Conservation (phyloP, 192 early-diverging fungal genomes). For the Dimargaris verticillata region DNA sequence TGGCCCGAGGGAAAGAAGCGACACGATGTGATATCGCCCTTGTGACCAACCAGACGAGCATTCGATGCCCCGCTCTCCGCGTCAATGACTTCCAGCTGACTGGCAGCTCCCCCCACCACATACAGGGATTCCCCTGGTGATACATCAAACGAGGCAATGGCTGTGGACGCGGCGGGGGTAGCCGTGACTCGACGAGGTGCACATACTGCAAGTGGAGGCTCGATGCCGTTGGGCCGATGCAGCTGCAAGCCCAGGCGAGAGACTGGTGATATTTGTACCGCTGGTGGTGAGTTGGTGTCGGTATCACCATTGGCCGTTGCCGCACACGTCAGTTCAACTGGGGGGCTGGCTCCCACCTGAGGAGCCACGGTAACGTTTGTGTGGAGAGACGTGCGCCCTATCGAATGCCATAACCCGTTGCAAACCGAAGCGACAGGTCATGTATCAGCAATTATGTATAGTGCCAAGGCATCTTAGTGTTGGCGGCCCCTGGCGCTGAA, state of each 20-base stretch:
- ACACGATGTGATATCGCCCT: constrained; percentile 45
- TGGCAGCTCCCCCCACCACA: constrained; percentile 21
- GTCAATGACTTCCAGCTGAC: constrained; percentile 22
- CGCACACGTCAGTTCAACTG: neutral
- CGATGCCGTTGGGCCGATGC: too few species aligned
- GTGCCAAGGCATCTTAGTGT: too few species aligned
- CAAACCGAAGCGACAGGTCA: too few species aligned
- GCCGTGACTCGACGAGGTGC: constrained; percentile 7
- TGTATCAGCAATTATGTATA: too few species aligned
- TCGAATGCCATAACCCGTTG: too few species aligned
- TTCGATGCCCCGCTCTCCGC: constrained; percentile 15
- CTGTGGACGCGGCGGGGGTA: constrained; percentile 16
- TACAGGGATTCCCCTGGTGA: constrained; percentile 14
- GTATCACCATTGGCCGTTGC: too few species aligned
- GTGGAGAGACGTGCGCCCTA: constrained; percentile 17
- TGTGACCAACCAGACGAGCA: constrained; percentile 34
- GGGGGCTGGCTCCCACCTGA: neutral
- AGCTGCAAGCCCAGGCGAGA: too few species aligned
- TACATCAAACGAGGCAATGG: constrained; percentile 22
- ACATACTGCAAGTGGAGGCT: too few species aligned
- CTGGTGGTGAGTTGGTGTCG: too few species aligned
- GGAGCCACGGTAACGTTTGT: constrained; percentile 13
- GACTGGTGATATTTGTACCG: too few species aligned
- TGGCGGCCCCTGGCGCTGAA: too few species aligned
- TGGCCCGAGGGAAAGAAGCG: constrained; percentile 63